Evolutionary conservation across 306 rosid genomes (phyloP).

Genomic region (Hylodesmum podocarpum): DNA sequence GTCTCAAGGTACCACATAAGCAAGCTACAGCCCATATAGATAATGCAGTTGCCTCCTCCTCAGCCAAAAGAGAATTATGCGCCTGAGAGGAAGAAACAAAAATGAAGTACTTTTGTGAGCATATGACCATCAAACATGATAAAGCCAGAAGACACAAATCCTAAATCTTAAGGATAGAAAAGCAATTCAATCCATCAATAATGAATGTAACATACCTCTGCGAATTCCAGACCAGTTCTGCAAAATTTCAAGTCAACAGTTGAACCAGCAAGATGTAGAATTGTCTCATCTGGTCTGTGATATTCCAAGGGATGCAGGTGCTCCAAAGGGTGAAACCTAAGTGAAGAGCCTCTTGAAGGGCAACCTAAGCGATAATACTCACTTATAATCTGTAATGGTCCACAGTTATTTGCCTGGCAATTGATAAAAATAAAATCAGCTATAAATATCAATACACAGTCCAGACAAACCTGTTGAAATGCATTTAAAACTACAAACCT

Average conservation of each 20-base stretch:
- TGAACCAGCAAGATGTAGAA: constrained; percentile 70
- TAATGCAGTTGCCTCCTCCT: constrained; percentile 95
- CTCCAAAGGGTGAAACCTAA: constrained; percentile 77
- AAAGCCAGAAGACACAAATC: constrained; percentile 8
- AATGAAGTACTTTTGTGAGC: constrained; percentile 12
- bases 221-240: constrained; percentile 62
- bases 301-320: constrained; percentile 52
- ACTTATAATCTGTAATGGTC: constrained; percentile 80
- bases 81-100: constrained; percentile 67
- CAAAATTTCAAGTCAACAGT: constrained; percentile 75
- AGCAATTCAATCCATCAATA: constrained; percentile 15
- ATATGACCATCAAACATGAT: not conserved
- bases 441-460: constrained; percentile 15
- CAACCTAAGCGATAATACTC: constrained; percentile 71
- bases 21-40: constrained; percentile 94
- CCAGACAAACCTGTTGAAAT: constrained; percentile 3
- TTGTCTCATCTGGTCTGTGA: constrained; percentile 57
- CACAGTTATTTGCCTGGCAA: constrained; percentile 78
- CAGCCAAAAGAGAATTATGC: constrained; percentile 63
- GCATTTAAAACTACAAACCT: constrained; percentile 53
- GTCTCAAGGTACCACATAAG: constrained; percentile 94
- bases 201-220: constrained; percentile 64
- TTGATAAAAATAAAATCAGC: constrained; percentile 11
- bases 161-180: constrained; percentile 19
- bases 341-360: constrained; percentile 74